These are phyloP conservation scores for Gossypium anomalum DNA, from an alignment of 345 rosid genomes.

Conservation along the genomic window DNA sequence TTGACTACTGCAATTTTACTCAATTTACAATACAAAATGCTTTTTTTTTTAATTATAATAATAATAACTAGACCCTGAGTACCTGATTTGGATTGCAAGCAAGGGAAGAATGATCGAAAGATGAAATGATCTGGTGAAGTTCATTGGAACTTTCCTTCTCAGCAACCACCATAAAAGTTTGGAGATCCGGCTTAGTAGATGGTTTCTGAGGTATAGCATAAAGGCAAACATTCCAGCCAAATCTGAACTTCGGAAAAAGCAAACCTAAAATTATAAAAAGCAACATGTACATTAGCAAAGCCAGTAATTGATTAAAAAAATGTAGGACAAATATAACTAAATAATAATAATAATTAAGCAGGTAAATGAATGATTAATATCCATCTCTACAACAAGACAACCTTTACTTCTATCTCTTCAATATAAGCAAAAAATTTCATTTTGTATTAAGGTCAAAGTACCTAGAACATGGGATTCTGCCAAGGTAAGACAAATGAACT, in stretches of 20 bases:
- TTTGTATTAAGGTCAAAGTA: slow-evolving; percentile 21
- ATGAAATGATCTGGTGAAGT: slow-evolving; percentile 46
- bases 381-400: slow-evolving; percentile 4
- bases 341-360: slow-evolving; percentile 4
- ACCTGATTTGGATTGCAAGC: slow-evolving; percentile 56
- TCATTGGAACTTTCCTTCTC: slow-evolving; percentile 49
- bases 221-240: slow-evolving; percentile 75
- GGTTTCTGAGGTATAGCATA: slow-evolving; percentile 53
- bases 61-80: neutral
- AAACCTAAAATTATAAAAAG: slow-evolving; percentile 45
- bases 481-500: slow-evolving; percentile 78
- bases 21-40: neutral
- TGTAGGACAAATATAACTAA: slow-evolving; percentile 8
- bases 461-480: slow-evolving; percentile 95
- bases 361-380: neutral
- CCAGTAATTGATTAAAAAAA: neutral
- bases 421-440: neutral
- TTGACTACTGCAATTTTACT: neutral
- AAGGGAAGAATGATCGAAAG: slow-evolving; percentile 41
- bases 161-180: slow-evolving; percentile 75
- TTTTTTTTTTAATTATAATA: neutral
- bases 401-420: neutral
- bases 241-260: slow-evolving; percentile 76
- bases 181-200: slow-evolving; percentile 44
- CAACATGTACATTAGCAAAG: slow-evolving; percentile 11